Conservation (phyloP, 2,329 filamentous ascomycete genomes). For the Cyanodermella asteris region DNA sequence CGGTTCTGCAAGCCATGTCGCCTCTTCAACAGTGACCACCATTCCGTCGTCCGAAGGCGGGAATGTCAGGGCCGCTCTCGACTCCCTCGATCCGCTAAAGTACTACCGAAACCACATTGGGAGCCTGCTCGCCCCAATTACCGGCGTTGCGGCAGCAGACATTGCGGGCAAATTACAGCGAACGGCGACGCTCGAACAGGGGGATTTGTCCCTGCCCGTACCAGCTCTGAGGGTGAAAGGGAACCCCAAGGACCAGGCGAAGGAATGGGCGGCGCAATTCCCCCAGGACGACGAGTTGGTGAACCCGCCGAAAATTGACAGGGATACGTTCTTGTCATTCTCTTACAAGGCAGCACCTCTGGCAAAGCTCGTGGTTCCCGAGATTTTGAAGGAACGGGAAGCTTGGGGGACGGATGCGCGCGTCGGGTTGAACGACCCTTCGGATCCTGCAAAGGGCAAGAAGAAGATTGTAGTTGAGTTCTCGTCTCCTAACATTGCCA, state of each 20-base stretch:
- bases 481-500: slow-evolving; percentile 69
- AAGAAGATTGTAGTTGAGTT: slow-evolving; percentile 60
- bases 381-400: slow-evolving; percentile 39
- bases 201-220: slow-evolving; percentile 57
- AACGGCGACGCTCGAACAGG: slow-evolving; percentile 61
- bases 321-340: slow-evolving; percentile 53
- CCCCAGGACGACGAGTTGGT: slow-evolving; percentile 54
- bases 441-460: slow-evolving; percentile 33
- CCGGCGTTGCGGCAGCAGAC: slow-evolving; percentile 45
- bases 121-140: slow-evolving; percentile 42
- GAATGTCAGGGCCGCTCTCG: too few relatives aligned
- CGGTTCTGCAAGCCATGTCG: too few relatives aligned
- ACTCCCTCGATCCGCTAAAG: slow-evolving; percentile 55
- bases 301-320: slow-evolving; percentile 43
- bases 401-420: slow-evolving; percentile 43
- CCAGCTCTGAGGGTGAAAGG: slow-evolving; percentile 49
- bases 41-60: too few relatives aligned
- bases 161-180: slow-evolving; percentile 59
- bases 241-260: slow-evolving; percentile 40
- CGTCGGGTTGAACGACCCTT: slow-evolving; percentile 38
- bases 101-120: slow-evolving; percentile 61
- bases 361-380: slow-evolving; percentile 42
- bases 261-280: slow-evolving; percentile 45
- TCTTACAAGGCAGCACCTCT: slow-evolving; percentile 55
- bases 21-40: too few relatives aligned